Percentiles rank a stretch among this genome's conserved stretches.
These are phyloP conservation scores for Hypoxylon sp. DNA, from an alignment of 2,329 filamentous ascomycete genomes.

Conservation along the genomic window DNA sequence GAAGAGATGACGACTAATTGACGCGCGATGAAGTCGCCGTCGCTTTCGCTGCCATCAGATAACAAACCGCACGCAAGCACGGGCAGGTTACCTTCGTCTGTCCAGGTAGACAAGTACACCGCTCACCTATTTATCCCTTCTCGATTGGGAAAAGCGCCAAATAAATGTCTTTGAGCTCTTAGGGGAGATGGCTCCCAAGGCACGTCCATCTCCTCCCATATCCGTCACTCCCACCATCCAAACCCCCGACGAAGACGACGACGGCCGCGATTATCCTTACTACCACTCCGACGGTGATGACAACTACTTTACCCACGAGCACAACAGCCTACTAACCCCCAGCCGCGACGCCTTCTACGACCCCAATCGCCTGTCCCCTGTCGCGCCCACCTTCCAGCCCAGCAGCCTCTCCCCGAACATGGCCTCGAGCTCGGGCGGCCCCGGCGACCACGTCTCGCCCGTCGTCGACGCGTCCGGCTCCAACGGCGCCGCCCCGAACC, in stretches of 20 bases:
- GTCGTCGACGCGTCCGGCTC: slow-evolving; percentile 52
- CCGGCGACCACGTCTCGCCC: slow-evolving; percentile 41
- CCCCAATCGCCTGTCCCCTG: slow-evolving; percentile 44
- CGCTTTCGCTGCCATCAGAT: slow-evolving; percentile 16
- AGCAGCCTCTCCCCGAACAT: slow-evolving; percentile 36
- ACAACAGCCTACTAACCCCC: slow-evolving; percentile 33
- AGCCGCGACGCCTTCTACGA: slow-evolving; percentile 42
- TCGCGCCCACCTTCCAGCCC: slow-evolving; percentile 41
- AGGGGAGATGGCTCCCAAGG: slow-evolving; percentile 40
- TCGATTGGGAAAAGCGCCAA: slow-evolving; percentile 43
- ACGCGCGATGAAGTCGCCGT: slow-evolving; percentile 37
- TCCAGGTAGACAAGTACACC: slow-evolving; percentile 16
- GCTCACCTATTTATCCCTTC: slow-evolving; percentile 31
- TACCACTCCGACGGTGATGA: slow-evolving; percentile 18
- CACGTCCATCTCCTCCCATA: slow-evolving; percentile 39
- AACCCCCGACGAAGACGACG: slow-evolving; percentile 36
- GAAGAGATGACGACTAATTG: slow-evolving; percentile 17
- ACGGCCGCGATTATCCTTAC: slow-evolving; percentile 5
- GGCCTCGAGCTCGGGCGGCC: slow-evolving; percentile 33
- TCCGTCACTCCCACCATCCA: slow-evolving; percentile 44
- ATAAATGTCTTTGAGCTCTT: slow-evolving; percentile 25
- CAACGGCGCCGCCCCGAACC: slow-evolving; percentile 57
- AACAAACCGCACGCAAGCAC: slow-evolving; percentile 26
- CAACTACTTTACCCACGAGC: slow-evolving; percentile 23
- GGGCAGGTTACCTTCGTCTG: slow-evolving; percentile 14